These are phyloP conservation scores for Gossypium ekmanianum DNA, from an alignment of 345 rosid species.

Conservation along the genomic window DNA sequence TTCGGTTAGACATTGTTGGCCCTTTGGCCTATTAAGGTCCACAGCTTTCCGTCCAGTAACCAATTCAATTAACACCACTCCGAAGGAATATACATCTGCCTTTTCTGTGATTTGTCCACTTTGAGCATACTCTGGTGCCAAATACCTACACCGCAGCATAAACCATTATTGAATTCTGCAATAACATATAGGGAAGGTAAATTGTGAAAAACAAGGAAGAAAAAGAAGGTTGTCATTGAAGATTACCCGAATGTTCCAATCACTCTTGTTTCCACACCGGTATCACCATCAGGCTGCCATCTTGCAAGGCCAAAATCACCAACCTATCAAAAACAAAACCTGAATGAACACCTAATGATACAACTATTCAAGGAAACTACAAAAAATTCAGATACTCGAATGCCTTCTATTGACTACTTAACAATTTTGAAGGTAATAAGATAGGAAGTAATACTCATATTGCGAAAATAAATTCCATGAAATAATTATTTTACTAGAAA, in stretches of 20 bases:
- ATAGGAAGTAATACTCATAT: neutral
- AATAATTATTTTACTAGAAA: neutral
- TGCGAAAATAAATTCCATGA: neutral
- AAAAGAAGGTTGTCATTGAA: slow-evolving; percentile 14
- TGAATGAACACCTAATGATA: slow-evolving; percentile 3
- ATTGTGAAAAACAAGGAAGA: neutral
- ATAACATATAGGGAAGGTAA: slow-evolving; percentile 4
- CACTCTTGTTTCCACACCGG: slow-evolving; percentile 91
- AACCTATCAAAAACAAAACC: slow-evolving; percentile 46
- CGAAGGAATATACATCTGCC: slow-evolving; percentile 97
- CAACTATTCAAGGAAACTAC: neutral
- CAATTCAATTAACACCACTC: slow-evolving; percentile 93
- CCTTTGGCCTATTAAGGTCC: slow-evolving; percentile 85
- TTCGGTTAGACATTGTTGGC: slow-evolving; percentile 95
- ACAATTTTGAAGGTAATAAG: neutral
- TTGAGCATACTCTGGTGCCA: slow-evolving; percentile 98
- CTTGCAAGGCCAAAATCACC: slow-evolving; percentile 99
- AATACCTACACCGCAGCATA: slow-evolving; percentile 56
- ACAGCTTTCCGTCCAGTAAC: slow-evolving; percentile 96
- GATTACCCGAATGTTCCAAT: slow-evolving; percentile 96
- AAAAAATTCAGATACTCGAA: neutral
- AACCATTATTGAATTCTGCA: neutral
- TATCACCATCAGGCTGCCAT: slow-evolving; percentile 99
- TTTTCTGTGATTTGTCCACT: slow-evolving; percentile 97
- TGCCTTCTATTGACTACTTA: neutral